Percentiles rank a stretch among this genome's conserved stretches.
Conservation (phyloP, 2,329 filamentous ascomycete genomes). For the Talaromyces sp. region DNA sequence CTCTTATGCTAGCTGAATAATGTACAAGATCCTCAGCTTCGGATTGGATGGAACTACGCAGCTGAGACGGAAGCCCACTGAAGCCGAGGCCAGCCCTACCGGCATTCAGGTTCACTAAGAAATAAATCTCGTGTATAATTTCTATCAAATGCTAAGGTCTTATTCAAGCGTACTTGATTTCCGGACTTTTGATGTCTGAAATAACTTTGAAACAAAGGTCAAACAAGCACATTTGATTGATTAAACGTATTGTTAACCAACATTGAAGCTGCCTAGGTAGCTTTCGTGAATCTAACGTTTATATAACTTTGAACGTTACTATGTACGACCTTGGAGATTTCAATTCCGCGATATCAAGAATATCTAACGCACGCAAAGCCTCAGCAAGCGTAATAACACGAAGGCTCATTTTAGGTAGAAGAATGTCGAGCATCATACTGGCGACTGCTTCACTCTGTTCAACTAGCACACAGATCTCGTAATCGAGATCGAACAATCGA, state of each 20-base stretch:
- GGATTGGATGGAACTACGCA: not conserved
- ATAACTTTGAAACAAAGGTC: not conserved
- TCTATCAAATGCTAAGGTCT: not conserved
- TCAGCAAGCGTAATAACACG: slow-evolving; percentile 22
- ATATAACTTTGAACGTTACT: not conserved
- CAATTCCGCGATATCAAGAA: slow-evolving; percentile 6
- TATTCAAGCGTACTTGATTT: not conserved
- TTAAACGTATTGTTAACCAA: not conserved
- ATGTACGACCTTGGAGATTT: not conserved
- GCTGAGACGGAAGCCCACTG: not conserved
- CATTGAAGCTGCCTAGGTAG: not conserved
- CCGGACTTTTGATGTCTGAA: too few species aligned
- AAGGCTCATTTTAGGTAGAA: slow-evolving; percentile 30
- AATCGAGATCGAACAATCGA: slow-evolving; percentile 44
- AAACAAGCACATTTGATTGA: not conserved
- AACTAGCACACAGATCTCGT: slow-evolving; percentile 39
- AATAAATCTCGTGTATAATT: not conserved
- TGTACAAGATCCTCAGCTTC: not conserved
- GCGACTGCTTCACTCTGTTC: slow-evolving; percentile 21
- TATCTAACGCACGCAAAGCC: slow-evolving; percentile 17
- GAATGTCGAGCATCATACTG: slow-evolving; percentile 23
- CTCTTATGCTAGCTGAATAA: not conserved
- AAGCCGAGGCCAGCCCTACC: not conserved
- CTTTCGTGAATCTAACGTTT: not conserved
- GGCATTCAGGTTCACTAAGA: not conserved